Evolutionary conservation across 208 protist genomes (phyloP), one percentile per base, ranked within the genome.

Genomic region (Crithidia sp.): DNA sequence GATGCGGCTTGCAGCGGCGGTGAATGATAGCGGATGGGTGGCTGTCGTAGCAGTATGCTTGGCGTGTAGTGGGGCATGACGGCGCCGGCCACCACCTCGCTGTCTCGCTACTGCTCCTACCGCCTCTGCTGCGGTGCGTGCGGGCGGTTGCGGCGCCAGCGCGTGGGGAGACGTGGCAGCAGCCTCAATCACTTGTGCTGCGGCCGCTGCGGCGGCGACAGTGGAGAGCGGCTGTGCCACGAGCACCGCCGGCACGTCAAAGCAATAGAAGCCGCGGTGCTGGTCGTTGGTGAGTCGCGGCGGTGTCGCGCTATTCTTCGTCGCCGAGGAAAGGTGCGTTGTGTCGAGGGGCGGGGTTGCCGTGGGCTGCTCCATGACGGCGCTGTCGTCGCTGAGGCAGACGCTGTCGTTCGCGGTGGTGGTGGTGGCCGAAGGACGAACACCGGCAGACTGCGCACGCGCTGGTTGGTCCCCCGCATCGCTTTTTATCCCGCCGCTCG

Each of bases 181-280:
- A 28, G 28, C 28, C 28, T 28, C 28, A 1, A 28, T 62, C 55
- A 79, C 67, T 17, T 70, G 74, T 44, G 41, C 50, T 8, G 65
- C 55, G 52, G 74, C 74, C 0, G 53, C 49, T 2, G 74, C 74
- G 0, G 74, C 74, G 5, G 74, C 74, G 0, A 41, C 50, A 5
- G 67, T 50, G 7, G 74, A 79, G 10, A 79, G 53, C 39, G 74
- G 74, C 2, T 71, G 59, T 28, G 40, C 61, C 47, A 64, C 67
- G 7, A 74, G 68, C 37, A 74, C 67, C 36, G 43, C 19, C 39
- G 74, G 74, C 2, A 70, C 74, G n/a, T 74, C 40, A 17, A 79
- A 79, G 67, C 36, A 65, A 6, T 4, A 19, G 17, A 74, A 79
- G 41, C 61, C 37, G 37, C 74, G 74, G 14, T 14, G 43, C 58